Evolutionary conservation across 1,139 yeast genomes (phyloP), one percentile per base, ranked within the genome.

Genomic region (Meyerozyma sp.): DNA sequence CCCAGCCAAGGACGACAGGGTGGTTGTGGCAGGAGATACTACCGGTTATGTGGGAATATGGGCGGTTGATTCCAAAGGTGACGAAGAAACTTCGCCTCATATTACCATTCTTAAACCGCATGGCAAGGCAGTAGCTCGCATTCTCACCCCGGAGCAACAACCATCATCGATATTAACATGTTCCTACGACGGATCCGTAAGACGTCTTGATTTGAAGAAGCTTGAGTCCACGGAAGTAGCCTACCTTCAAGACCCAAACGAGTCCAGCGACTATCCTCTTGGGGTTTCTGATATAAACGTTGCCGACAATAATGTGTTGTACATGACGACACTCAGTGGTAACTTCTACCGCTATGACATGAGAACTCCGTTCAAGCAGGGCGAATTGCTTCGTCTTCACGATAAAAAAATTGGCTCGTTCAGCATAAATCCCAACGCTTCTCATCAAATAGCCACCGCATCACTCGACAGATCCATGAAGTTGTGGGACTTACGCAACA

Each of bases 361-460:
- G 8, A 70, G 98, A 49, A 66, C 73, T n/a, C 51, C 54, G 7
- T 66, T 66, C 46, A 63, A 62, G 27, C 54, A 65, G 2, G 56
- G 59, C 16, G 59, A 65, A 10, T 62, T 79, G 10, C 65, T 80
- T 32, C 72, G 95, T 50, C 62, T 89, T 27, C 90, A 90, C 47
- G 95, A 88, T 55, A 90, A 91, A 59, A 93, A 93, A 58, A 89
- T 91, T 45, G 98, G 98, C 0, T 89, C 94, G 1, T 86, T 93
- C 61, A 62, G 84, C 1, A 76, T 88, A 20, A 89, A 88, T 54
- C 98, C 98, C 1, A 65, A 69, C 35, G 48, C 50, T 3, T 57
- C 64, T 1, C 67, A 77, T 48, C 86, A 85, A 50, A 73, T 90
- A 3, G 94, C 93, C 3, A 84, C 96, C 0, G 95, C 91, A 0